Percentiles rank a stretch among this genome's conserved stretches.
These are phyloP conservation scores for Scenedesmus sp. DNA, from an alignment of 163 green algal genomes.

Conservation along the genomic window DNA sequence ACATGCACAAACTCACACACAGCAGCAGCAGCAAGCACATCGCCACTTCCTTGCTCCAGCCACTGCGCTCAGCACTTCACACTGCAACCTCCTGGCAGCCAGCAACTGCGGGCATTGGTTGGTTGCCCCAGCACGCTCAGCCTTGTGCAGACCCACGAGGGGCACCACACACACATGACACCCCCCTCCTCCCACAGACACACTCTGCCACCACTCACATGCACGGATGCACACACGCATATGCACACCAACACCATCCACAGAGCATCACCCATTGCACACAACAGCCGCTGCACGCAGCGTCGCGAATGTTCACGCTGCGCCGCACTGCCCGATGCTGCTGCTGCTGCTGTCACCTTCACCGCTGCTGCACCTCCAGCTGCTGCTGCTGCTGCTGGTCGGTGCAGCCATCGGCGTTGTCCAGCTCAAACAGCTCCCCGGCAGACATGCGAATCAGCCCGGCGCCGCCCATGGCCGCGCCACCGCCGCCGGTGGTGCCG, in stretches of 20 bases:
- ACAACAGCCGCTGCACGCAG: neutral
- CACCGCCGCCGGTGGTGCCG: conserved; percentile 12
- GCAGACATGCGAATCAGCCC: conserved; percentile 66
- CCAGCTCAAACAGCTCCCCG: conserved; percentile 78
- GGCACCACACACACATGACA: no score
- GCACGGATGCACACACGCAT: neutral
- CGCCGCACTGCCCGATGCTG: neutral
- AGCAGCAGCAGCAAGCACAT: neutral
- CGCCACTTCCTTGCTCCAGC: neutral
- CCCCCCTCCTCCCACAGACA: no score
- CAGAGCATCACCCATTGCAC: neutral
- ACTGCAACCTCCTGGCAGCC: neutral
- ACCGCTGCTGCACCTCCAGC: neutral
- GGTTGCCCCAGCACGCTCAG: no score
- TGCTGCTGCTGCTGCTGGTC: conserved; percentile 40
- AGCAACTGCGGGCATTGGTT: no score
- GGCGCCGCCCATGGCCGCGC: neutral
- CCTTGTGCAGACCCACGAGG: neutral
- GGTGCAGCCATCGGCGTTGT: conserved; percentile 63
- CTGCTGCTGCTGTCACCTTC: neutral
- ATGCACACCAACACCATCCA: neutral
- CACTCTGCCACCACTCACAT: neutral
- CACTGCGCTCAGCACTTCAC: neutral
- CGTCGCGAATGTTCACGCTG: neutral
- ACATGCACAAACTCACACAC: neutral